Conservation (phyloP, 768 basidiomycete species). For the Mycena epipterygia region DNA sequence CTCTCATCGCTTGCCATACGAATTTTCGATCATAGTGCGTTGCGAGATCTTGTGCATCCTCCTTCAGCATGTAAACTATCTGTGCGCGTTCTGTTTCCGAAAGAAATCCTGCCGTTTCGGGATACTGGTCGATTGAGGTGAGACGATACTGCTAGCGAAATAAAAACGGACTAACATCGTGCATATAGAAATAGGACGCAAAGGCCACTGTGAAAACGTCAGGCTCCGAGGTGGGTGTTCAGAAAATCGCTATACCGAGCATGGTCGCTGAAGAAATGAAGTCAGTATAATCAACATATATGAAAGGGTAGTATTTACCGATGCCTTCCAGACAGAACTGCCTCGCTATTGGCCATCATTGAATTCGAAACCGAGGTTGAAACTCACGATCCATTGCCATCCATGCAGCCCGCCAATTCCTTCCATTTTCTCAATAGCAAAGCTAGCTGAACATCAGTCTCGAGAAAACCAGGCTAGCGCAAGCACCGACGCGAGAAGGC, state of each 20-base stretch:
- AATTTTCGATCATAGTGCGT: conserved; percentile 61
- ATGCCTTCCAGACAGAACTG: conserved; percentile 65
- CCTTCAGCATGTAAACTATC: conserved; percentile 57
- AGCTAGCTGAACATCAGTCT: conserved; percentile 51
- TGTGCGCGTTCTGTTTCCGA: conserved; percentile 56
- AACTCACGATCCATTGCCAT: conserved; percentile 65
- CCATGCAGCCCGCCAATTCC: conserved; percentile 53
- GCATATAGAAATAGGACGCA: conserved; percentile 64
- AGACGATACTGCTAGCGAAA: neutral
- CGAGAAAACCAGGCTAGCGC: neutral
- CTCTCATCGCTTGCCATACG: conserved; percentile 62
- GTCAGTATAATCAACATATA: neutral
- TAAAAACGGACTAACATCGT: conserved; percentile 56
- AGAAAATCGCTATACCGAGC: conserved; percentile 6
- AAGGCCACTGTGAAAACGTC: conserved; percentile 45
- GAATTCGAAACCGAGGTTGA: neutral
- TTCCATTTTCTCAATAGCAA: conserved; percentile 60
- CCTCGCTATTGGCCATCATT: neutral
- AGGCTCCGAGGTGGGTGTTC: neutral
- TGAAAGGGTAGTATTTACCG: conserved; percentile 21
- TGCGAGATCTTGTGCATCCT: conserved; percentile 59
- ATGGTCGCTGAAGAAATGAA: conserved; percentile 22
- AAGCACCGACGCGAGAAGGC: conserved; percentile 60
- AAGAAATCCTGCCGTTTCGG: conserved; percentile 70
- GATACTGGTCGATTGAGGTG: conserved; percentile 53